A percentile compares a stretch with the other conserved stretches of the same genome.
Conservation (phyloP, 2,329 filamentous ascomycete species). For the Eurotiales sp. region DNA sequence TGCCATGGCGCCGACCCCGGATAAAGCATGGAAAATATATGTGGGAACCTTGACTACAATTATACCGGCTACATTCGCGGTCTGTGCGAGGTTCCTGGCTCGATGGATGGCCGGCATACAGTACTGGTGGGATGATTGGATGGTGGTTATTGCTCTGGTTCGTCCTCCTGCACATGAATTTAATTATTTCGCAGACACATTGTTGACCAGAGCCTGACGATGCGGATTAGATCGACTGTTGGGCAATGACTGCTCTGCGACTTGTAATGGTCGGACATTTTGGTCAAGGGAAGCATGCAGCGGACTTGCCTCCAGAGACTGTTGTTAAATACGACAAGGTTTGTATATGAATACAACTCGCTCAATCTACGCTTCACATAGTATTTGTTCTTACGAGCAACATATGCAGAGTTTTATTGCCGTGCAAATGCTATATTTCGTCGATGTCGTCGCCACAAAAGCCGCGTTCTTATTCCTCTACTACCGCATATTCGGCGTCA, state of each 20-base stretch:
- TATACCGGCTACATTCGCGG: slow-evolving; percentile 23
- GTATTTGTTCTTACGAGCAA: no score
- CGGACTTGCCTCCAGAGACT: slow-evolving; percentile 15
- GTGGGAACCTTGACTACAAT: slow-evolving; percentile 24
- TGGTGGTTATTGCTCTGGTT: slow-evolving; percentile 23
- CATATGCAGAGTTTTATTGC: slow-evolving; percentile 26
- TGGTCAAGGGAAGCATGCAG: slow-evolving; percentile 19
- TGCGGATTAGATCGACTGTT: slow-evolving; percentile 20
- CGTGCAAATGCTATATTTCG: slow-evolving; percentile 23
- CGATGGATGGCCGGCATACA: slow-evolving; percentile 20
- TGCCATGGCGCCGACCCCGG: not conserved
- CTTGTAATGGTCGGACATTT: slow-evolving; percentile 19
- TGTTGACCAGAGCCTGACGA: no score
- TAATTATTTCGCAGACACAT: no score
- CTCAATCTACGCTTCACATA: no score
- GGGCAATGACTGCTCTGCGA: slow-evolving; percentile 21
- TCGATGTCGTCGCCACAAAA: slow-evolving; percentile 25
- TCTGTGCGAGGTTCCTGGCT: slow-evolving; percentile 22
- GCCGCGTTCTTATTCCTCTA: slow-evolving; percentile 26
- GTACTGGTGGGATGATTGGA: slow-evolving; percentile 30
- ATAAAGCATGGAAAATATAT: slow-evolving; percentile 18
- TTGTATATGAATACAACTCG: no score
- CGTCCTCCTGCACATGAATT: no score
- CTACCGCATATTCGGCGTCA: slow-evolving; percentile 27
- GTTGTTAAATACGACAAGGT: slow-evolving; percentile 22